Conservation (phyloP, 768 basidiomycete species). For the Polyporus arcularius region DNA sequence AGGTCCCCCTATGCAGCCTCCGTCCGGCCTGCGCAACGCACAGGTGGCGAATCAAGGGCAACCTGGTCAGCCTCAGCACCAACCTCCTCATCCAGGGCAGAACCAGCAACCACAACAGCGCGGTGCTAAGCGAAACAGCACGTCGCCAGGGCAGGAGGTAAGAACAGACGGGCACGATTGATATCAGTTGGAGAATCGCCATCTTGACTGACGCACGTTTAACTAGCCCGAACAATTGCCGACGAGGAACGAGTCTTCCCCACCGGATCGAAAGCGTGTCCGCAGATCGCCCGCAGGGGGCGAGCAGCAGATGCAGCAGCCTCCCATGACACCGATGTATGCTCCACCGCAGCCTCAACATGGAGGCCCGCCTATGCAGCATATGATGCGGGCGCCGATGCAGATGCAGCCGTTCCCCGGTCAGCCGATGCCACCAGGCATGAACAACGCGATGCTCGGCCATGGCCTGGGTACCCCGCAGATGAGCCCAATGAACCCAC, state of each 20-base stretch:
- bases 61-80: slow-evolving; percentile 21
- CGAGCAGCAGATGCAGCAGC: slow-evolving; percentile 33
- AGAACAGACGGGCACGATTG: slow-evolving; percentile 1
- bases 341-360: slow-evolving; percentile 33
- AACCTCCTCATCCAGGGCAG: slow-evolving; percentile 24
- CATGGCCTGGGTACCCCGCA: slow-evolving; percentile 36
- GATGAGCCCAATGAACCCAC: slow-evolving; percentile 21
- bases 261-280: slow-evolving; percentile 34
- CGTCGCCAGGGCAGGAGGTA: slow-evolving; percentile 38
- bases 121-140: slow-evolving; percentile 35
- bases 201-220: slow-evolving; percentile 11
- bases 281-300: slow-evolving; percentile 34
- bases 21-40: slow-evolving; percentile 35
- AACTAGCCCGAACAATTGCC: slow-evolving; percentile 30
- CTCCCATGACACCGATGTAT: slow-evolving; percentile 38
- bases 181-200: not conserved
- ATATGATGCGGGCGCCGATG: slow-evolving; percentile 38
- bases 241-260: slow-evolving; percentile 32
- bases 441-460: slow-evolving; percentile 35
- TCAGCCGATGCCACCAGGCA: slow-evolving; percentile 28
- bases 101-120: slow-evolving; percentile 22
- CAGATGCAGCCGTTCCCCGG: slow-evolving; percentile 35
- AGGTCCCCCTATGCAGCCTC: slow-evolving; percentile 33
- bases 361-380: slow-evolving; percentile 28
- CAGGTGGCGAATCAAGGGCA: slow-evolving; percentile 19